Evolutionary conservation across 2,329 filamentous ascomycete genomes (phyloP), one percentile per base, ranked within the genome.

Genomic region (Colletotrichum falcatum): DNA sequence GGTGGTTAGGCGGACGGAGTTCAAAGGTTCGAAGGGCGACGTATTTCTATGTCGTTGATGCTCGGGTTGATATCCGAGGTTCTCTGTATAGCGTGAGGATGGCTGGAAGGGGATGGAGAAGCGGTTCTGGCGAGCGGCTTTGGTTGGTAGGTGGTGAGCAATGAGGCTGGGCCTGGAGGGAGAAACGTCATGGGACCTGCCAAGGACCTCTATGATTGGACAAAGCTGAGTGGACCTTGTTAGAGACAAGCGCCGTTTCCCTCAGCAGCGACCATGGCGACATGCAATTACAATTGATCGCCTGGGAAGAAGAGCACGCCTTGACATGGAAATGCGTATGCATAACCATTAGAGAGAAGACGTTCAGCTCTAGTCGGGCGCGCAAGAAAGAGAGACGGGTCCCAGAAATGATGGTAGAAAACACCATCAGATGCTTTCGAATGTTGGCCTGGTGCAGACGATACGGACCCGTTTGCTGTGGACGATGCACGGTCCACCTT

Each of bases 101-200:
- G 72, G 63, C 69, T 73, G 70, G 60, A 60, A 49, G 70, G 51
- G 42, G 65, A 65, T 23, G 30, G 53, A 46, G 58, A 53, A 66
- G 65, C 64, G 59, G 72, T 63, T 70, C 56, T 44, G 48, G 44
- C 63, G 46, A 72, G 42, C 35, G 65, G 61, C 59, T 66, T 44
- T 64, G 60, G 70, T 70, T 70, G 66, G 62, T 46, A 62, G 61
- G 55, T 65, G 62, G 66, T 71, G 66, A 59, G 48, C 61, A 61
- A 66, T 64, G 71, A 69, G 67, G 68, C 71, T 66, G 61, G 70
- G 70, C 61, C 18, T 69, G 42, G 62, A 62, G 61, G 33, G 58
- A 66, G 72, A 69, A 73, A 73, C 72, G 72, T 73, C 72, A 73
- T 73, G 72, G 63, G 71, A 60, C 48, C 71, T 60, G 51, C n/a